Evolutionary conservation across 192 early-diverging fungal species (phyloP).

Genomic region (Dissophora globulifera): DNA sequence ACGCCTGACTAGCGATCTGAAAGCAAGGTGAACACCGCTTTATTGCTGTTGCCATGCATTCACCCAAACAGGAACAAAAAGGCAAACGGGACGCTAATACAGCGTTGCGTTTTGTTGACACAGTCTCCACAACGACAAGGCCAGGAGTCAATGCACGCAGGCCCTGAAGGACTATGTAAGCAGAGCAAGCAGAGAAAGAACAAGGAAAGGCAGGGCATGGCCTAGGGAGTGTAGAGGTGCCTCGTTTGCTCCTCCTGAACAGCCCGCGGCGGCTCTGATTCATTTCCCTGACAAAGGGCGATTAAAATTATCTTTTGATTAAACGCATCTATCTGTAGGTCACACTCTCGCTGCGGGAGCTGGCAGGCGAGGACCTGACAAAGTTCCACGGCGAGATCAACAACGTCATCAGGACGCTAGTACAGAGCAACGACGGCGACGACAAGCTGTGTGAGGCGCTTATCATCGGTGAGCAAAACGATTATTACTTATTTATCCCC

Average conservation of each 20-base stretch:
- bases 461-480: constrained; percentile 72
- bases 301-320: too few relatives aligned
- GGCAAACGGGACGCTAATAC: too few relatives aligned
- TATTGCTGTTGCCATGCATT: too few relatives aligned
- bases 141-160: constrained; percentile 7
- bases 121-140: constrained; percentile 42
- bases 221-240: too few relatives aligned
- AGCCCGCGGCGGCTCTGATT: too few relatives aligned
- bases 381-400: constrained; percentile 84
- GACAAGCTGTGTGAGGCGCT: constrained; percentile 84
- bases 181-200: too few relatives aligned
- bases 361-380: constrained; percentile 74
- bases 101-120: too few relatives aligned
- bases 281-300: too few relatives aligned
- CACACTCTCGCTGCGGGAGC: constrained; percentile 59
- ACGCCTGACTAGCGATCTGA: constrained; percentile 41
- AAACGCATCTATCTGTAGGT: constrained; percentile 29
- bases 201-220: too few relatives aligned
- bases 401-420: constrained; percentile 75
- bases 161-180: constrained; percentile 42
- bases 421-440: constrained; percentile 75
- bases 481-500: too few relatives aligned
- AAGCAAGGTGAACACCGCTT: constrained; percentile 30
- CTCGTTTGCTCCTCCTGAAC: too few relatives aligned
- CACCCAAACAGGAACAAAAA: not conserved